Conservation (phyloP, 495 filamentous ascomycete genomes). For the Trypethelium eluteriae region DNA sequence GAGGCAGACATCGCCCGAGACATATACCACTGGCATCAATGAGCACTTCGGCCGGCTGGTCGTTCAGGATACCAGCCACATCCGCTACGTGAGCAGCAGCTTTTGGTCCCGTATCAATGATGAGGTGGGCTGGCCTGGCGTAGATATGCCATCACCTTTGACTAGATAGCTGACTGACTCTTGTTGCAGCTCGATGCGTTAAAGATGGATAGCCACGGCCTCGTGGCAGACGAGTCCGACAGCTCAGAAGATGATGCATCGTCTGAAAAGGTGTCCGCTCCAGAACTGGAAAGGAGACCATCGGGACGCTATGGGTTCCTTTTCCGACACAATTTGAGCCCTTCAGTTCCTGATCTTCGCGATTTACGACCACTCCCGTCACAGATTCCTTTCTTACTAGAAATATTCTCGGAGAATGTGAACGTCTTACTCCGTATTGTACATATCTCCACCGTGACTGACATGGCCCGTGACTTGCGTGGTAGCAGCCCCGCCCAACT, state of each 20-base stretch:
- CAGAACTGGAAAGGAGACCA: slow-evolving; percentile 39
- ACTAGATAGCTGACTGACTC: slow-evolving; percentile 15
- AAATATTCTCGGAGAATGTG: slow-evolving; percentile 48
- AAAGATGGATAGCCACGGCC: slow-evolving; percentile 35
- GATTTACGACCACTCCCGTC: slow-evolving; percentile 46
- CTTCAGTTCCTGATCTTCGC: slow-evolving; percentile 32
- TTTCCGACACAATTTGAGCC: slow-evolving; percentile 42
- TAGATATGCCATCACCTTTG: slow-evolving; percentile 8
- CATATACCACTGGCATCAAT: slow-evolving; percentile 24
- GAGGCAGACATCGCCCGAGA: slow-evolving; percentile 12
- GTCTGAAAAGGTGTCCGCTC: slow-evolving; percentile 31
- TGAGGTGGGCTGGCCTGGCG: slow-evolving; percentile 38
- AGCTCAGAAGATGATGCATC: slow-evolving; percentile 40
- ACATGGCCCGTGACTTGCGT: slow-evolving; percentile 40
- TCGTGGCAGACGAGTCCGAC: slow-evolving; percentile 33
- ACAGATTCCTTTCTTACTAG: slow-evolving; percentile 46
- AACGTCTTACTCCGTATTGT: slow-evolving; percentile 44
- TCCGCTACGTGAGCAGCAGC: slow-evolving; percentile 44
- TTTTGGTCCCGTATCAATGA: slow-evolving; percentile 50
- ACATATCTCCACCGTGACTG: slow-evolving; percentile 47
- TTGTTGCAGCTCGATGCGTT: slow-evolving; percentile 39
- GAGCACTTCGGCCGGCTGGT: slow-evolving; percentile 40
- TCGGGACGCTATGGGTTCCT: slow-evolving; percentile 49
- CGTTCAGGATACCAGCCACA: slow-evolving; percentile 37
- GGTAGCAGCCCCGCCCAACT: slow-evolving; percentile 32